A percentile compares a stretch with the other conserved stretches of the same genome.
phyloP scores from a whole-genome alignment of 2,329 filamentous ascomycete genomes.

The Shiraia bambusicola region DNA sequence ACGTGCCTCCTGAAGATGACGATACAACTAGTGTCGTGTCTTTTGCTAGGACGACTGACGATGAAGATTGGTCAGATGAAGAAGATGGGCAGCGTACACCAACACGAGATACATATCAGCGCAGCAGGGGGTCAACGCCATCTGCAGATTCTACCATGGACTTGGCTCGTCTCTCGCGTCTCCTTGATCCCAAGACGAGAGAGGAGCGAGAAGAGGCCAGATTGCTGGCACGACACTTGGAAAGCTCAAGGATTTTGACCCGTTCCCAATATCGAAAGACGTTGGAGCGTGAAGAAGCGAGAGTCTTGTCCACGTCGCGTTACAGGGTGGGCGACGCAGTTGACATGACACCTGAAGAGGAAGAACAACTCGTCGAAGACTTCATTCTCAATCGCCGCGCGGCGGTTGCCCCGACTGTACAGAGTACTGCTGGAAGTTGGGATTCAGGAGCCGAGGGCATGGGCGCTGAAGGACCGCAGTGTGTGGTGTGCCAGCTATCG shows the following conservation, averaged over 20 bases:
- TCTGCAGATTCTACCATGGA: slow-evolving; percentile 53
- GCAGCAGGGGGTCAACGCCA: slow-evolving; percentile 57
- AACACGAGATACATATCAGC: slow-evolving; percentile 63
- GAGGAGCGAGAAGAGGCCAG: slow-evolving; percentile 81
- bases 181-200: slow-evolving; percentile 76
- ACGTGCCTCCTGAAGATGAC: slow-evolving; percentile 61
- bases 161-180: slow-evolving; percentile 69
- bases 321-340: slow-evolving; percentile 26
- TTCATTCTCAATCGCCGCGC: slow-evolving; percentile 59
- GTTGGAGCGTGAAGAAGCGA: slow-evolving; percentile 68
- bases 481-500: slow-evolving; percentile 88
- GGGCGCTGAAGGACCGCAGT: slow-evolving; percentile 75
- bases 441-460: slow-evolving; percentile 71
- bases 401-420: slow-evolving; percentile 37
- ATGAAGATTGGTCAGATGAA: slow-evolving; percentile 42
- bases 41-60: slow-evolving; percentile 54
- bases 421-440: slow-evolving; percentile 55
- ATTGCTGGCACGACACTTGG: slow-evolving; percentile 77
- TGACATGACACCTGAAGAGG: slow-evolving; percentile 50
- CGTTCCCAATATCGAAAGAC: slow-evolving; percentile 73
- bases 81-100: slow-evolving; percentile 66
- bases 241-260: slow-evolving; percentile 72
- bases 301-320: slow-evolving; percentile 59
- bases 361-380: slow-evolving; percentile 59
- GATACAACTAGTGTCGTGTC: slow-evolving; percentile 84